Evolutionary conservation across 108 stramenopile genomes (phyloP), one percentile per base, ranked within the genome.

Genomic region (Nitzschia putrida): DNA sequence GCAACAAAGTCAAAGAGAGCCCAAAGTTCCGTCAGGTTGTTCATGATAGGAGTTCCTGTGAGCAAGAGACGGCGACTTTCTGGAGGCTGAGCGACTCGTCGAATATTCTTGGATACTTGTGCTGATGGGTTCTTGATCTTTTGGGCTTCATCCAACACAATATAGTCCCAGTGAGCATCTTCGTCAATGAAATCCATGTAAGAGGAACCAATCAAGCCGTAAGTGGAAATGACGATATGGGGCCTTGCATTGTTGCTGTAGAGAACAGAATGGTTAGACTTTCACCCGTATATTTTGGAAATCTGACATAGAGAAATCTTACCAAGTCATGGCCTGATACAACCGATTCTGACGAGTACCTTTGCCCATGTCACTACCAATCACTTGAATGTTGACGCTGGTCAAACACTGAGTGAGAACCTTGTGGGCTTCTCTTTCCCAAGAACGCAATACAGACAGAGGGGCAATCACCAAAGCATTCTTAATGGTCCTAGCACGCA

Each of bases 61-160:
- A 99, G 80, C 8, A 97, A 65, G 3, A 98, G 77, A 16, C 97
- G 80, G 9, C 80, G 66, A 20, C 91, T 95, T 22, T 71, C 68
- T 21, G 71, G 66, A 16, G 64, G 61, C 16, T 61, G 68, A 23
- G 78, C 83, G 14, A 91, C 58, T 29, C 76, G 61, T 38, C 93
- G 77, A 53, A 92, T 85, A 47, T 76, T 68, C 69, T 78, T 71
- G 8, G 86, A 87, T 13, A 87, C 69, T 39, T 85, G 71, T 8
- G 97, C 89, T 7, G 77, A 82, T 2, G 89, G 87, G 55, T 98
- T 98, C 54, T 98, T 91, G 26, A 98, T 93, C 39, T 76, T 87
- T 58, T 99, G 99, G 11, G 94, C 99, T 72, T 99, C 99, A 69
- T 99, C 99, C 18, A 98, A 72, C 3, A 97, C 77, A 14, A 97